Evolutionary conservation across 768 basidiomycete species (phyloP).

Genomic region (Agaricus subrufescens): DNA sequence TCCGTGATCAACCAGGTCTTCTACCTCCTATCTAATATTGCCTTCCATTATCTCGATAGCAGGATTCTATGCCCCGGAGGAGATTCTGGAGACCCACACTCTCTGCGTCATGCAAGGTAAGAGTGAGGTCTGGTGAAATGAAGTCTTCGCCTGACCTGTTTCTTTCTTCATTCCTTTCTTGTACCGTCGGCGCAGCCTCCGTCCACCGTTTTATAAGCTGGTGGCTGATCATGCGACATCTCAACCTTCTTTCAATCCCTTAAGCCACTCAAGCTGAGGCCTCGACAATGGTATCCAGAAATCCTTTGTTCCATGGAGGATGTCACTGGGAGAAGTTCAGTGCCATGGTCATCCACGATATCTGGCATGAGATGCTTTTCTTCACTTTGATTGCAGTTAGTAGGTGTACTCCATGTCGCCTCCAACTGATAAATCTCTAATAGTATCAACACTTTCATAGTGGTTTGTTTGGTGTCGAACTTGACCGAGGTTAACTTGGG

Average conservation of each 20-base stretch:
- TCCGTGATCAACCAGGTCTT: no score
- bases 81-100: no score
- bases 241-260: neutral
- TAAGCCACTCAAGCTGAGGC: no score
- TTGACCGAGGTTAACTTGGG: conserved; percentile 43
- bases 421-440: neutral
- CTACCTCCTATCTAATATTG: no score
- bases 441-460: conserved; percentile 27
- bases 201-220: no score
- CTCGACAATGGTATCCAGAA: conserved; percentile 34
- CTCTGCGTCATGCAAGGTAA: no score
- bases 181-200: no score
- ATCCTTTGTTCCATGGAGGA: conserved; percentile 41
- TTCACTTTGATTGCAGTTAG: conserved; percentile 57
- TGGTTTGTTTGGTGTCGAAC: conserved; percentile 53
- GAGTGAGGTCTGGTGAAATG: no score
- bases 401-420: conserved; percentile 16
- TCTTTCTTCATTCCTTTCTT: no score
- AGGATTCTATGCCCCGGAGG: no score
- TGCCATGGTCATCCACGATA: conserved; percentile 59
- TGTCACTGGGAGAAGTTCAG: conserved; percentile 49
- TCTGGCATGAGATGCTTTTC: conserved; percentile 63
- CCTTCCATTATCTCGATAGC: no score
- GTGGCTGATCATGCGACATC: neutral
- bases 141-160: no score